phyloP scores from a whole-genome alignment of 805 yeast species.

The Wickerhamiella spandovensis region DNA sequence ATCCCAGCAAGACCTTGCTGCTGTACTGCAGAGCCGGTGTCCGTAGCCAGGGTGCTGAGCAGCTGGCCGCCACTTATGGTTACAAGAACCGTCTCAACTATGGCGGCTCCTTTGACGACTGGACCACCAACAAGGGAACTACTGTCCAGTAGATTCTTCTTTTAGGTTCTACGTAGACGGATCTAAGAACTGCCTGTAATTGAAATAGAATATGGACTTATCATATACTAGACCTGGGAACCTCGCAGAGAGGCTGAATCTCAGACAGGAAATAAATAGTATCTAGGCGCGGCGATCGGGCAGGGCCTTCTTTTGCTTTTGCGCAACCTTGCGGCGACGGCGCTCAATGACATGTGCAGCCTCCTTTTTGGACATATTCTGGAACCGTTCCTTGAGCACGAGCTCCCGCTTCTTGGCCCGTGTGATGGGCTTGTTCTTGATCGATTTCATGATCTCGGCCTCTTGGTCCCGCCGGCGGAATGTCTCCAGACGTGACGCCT shows the following conservation, averaged over 20 bases:
- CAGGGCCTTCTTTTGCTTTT: conserved; percentile 29
- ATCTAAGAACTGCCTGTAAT: neutral
- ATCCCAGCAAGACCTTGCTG: conserved; percentile 52
- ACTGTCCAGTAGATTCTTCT: conserved; percentile 22
- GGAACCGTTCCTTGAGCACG: conserved; percentile 25
- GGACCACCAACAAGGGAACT: conserved; percentile 54
- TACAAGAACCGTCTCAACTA: conserved; percentile 76
- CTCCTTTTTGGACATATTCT: conserved; percentile 26
- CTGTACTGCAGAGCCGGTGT: conserved; percentile 92
- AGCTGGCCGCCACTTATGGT: conserved; percentile 81
- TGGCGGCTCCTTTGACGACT: conserved; percentile 76
- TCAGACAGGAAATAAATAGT: neutral
- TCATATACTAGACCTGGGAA: too few species aligned
- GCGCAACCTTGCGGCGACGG: conserved; percentile 26
- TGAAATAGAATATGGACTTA: neutral
- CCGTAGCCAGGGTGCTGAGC: conserved; percentile 82
- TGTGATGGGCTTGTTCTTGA: conserved; percentile 44
- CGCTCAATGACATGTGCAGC: conserved; percentile 23
- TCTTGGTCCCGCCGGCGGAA: conserved; percentile 66
- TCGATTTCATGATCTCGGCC: conserved; percentile 45
- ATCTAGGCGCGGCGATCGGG: conserved; percentile 19
- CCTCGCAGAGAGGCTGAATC: too few species aligned
- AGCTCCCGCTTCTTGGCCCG: conserved; percentile 26
- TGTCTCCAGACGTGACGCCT: conserved; percentile 37
- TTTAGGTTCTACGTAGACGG: neutral